Conservation (phyloP, 441 rosid genomes). For the Dalechampia spathulata region DNA sequence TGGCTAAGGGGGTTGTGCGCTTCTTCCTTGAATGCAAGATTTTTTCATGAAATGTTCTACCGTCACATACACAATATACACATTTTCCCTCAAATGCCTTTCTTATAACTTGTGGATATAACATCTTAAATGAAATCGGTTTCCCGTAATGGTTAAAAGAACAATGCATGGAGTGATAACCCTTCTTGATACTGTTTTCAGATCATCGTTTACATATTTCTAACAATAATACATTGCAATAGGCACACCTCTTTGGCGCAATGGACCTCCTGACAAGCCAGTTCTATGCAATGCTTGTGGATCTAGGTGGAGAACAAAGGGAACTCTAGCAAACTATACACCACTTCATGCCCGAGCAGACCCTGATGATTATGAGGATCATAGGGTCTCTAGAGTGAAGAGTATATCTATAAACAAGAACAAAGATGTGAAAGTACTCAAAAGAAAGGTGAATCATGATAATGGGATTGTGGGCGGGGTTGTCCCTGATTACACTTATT, state of each 20-base stretch:
- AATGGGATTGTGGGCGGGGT: constrained; percentile 31
- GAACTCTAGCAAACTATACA: constrained; percentile 64
- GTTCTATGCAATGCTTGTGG: constrained; percentile 93
- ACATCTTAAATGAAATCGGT: too few species aligned
- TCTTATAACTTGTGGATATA: too few species aligned
- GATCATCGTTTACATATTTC: neutral
- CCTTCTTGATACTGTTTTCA: too few species aligned
- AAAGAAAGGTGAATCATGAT: constrained; percentile 64
- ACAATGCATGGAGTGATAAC: too few species aligned
- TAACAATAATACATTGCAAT: constrained; percentile 10
- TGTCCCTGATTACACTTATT: constrained; percentile 37
- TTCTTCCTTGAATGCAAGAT: too few species aligned
- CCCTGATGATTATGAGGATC: constrained; percentile 57
- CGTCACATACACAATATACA: too few species aligned
- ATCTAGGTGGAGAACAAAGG: constrained; percentile 79
- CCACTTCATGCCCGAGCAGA: constrained; percentile 61
- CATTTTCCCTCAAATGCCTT: too few species aligned
- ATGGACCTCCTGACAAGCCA: constrained; percentile 96
- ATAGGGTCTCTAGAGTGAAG: constrained; percentile 50
- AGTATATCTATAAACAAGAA: constrained; percentile 53
- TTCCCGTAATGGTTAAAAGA: too few species aligned
- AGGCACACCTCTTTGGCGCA: constrained; percentile 85
- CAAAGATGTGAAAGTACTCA: constrained; percentile 58
- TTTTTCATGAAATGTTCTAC: too few species aligned
- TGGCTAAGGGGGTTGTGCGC: too few species aligned